Conservation (phyloP, 202 grass and related monocot genomes). For the Carex sylvatica region DNA sequence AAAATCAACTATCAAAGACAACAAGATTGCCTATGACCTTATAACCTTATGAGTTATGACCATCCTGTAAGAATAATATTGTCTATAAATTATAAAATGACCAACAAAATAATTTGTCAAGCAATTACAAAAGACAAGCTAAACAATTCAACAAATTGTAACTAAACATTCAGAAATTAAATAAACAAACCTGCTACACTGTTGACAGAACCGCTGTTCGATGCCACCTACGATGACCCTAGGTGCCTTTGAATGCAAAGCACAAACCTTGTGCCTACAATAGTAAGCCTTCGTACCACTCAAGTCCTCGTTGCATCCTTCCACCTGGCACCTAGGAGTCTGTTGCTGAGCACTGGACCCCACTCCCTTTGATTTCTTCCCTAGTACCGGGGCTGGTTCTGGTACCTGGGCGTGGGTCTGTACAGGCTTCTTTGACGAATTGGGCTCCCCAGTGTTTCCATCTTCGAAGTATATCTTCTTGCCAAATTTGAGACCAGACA, state of each 20-base stretch:
- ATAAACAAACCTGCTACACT: slow-evolving; percentile 85
- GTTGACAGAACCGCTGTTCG: slow-evolving; percentile 98
- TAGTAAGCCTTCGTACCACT: slow-evolving; percentile 73
- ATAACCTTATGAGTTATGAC: background rate
- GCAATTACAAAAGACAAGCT: background rate
- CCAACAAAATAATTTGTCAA: background rate
- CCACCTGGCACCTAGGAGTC: slow-evolving; percentile 77
- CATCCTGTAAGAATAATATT: background rate
- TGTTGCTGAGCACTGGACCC: slow-evolving; percentile 17
- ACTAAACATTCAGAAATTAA: background rate
- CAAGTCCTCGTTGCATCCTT: slow-evolving; percentile 88
- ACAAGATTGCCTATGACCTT: background rate
- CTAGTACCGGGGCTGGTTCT: background rate
- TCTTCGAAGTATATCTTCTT: slow-evolving; percentile 95
- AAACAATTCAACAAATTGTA: slow-evolving; percentile 21
- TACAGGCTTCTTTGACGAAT: slow-evolving; percentile 20
- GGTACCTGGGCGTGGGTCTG: slow-evolving; percentile 8
- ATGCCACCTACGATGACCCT: slow-evolving; percentile 68
- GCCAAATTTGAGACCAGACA: slow-evolving; percentile 65
- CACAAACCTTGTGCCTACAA: slow-evolving; percentile 94
- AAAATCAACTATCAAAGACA: background rate
- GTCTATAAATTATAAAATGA: background rate
- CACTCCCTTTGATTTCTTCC: slow-evolving; percentile 42
- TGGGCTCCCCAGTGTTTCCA: slow-evolving; percentile 29
- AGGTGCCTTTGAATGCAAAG: slow-evolving; percentile 69